Base-by-base conservation (phyloP, 306 rosid species). In the Argentina anserina region DNA sequence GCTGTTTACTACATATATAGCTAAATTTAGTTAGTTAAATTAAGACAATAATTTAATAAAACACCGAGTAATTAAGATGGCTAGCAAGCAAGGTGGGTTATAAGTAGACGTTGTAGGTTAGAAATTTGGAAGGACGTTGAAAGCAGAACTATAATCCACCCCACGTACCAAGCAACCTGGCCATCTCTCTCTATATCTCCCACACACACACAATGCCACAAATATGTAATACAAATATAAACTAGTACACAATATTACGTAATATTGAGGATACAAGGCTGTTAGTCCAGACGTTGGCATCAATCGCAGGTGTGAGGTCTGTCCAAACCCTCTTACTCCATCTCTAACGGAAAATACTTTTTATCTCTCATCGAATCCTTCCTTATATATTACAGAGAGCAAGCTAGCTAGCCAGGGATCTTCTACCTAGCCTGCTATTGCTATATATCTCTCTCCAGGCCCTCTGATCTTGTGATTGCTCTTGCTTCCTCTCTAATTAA, bases 41-140 rank as follows among this genome's bases (percentile, higher is more conserved):
- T 12, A 59, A 1, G 37, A 29, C 2, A 28, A 28, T 6, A 55
- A 25, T 59, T 26, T 15, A 31, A 31, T 9, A 73, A 33, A 53
- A 23, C 28, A 60, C 17, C 41, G 40, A 8, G 42, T 33, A 61
- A 14, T 45, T 40, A 71, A 61, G 78, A 61, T 74, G 69, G 71
- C 76, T 71, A 69, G 37, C 36, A 58, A 31, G 13, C 23, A 5
- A 60, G 90, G 97, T 90, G 97, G 95, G 88, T 93, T 88, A 90
- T 84, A 90, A 90, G 98, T 93, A 93, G 98, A 89, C 81, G 97
- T 87, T 90, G 93, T 93, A 90, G 98, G 98, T 93, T 90, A 83
- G 98, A 93, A 93, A 92, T 83, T 84, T 71, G 80, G 87, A 77
- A 80, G 86, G 97, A 93, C 78, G 92, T 90, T 93, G 98, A 93